Conservation (phyloP, 176 grass and related monocot species). For the Saccharum officinarum region DNA sequence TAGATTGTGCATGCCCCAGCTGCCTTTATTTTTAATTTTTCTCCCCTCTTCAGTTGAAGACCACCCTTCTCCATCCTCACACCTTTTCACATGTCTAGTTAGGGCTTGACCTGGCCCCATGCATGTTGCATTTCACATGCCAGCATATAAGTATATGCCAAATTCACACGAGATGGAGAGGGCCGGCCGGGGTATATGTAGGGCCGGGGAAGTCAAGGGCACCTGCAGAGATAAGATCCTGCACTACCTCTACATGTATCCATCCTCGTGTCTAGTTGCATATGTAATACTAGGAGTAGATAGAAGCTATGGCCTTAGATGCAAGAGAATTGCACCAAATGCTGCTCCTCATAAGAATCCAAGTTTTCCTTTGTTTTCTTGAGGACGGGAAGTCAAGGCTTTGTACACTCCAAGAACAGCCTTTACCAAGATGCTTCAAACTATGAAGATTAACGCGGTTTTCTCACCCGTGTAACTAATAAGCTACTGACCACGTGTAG, state of each 20-base stretch:
- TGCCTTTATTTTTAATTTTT: constrained; percentile 15
- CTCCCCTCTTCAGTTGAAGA: constrained; percentile 25
- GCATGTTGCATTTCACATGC: constrained; percentile 44
- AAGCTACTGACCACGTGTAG: background rate
- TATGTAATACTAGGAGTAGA: background rate
- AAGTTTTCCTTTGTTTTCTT: constrained; percentile 39
- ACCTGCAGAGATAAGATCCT: constrained; percentile 53
- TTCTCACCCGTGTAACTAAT: constrained; percentile 7
- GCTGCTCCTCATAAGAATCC: constrained; percentile 52
- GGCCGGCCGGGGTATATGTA: background rate
- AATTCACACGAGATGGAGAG: constrained; percentile 44
- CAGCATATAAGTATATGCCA: constrained; percentile 28
- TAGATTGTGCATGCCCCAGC: constrained; percentile 35
- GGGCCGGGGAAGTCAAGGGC: constrained; percentile 40
- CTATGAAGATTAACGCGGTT: constrained; percentile 28
- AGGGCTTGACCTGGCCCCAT: constrained; percentile 48
- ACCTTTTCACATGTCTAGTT: constrained; percentile 77
- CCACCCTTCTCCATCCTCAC: constrained; percentile 55
- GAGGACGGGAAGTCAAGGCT: constrained; percentile 49
- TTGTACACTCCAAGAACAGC: constrained; percentile 59
- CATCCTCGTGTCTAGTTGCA: constrained; percentile 37
- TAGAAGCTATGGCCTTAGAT: constrained; percentile 55
- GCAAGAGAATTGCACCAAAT: constrained; percentile 51
- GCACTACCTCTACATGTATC: constrained; percentile 18
- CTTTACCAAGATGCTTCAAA: constrained; percentile 52